These are phyloP conservation scores for Luffa aegyptiaca DNA, from an alignment of 306 rosid genomes.

Conservation along the genomic window DNA sequence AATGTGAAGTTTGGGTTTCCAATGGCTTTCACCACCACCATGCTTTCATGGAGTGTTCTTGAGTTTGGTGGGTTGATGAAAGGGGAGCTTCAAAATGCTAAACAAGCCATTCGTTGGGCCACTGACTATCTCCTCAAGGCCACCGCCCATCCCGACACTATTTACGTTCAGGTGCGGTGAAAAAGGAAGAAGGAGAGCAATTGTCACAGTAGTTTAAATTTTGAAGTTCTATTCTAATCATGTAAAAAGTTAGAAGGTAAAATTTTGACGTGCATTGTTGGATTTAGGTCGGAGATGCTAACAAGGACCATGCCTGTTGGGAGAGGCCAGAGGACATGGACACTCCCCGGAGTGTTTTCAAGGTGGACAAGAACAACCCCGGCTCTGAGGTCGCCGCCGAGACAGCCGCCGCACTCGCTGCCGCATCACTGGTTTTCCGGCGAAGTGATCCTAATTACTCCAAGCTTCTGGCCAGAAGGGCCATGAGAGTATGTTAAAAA, in stretches of 20 bases:
- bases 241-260: neutral
- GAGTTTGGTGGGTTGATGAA: constrained; percentile 72
- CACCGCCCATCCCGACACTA: constrained; percentile 37
- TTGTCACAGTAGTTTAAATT: neutral
- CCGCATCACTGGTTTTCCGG: constrained; percentile 70
- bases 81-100: constrained; percentile 35
- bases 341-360: constrained; percentile 71
- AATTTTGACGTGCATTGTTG: neutral
- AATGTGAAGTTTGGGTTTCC: constrained; percentile 88
- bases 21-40: constrained; percentile 94
- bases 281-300: constrained; percentile 75
- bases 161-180: constrained; percentile 64
- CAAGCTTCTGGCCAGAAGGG: constrained; percentile 48
- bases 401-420: constrained; percentile 90
- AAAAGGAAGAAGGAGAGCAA: neutral
- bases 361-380: constrained; percentile 60
- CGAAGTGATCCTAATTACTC: constrained; percentile 72
- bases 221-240: no score
- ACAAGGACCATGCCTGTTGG: constrained; percentile 87
- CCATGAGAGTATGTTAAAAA: constrained; percentile 42
- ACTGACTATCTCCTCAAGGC: constrained; percentile 83
- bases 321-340: constrained; percentile 98
- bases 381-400: constrained; percentile 91
- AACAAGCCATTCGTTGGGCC: constrained; percentile 77
- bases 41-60: constrained; percentile 86